Percentiles rank a stretch among this genome's conserved stretches.
Evolutionary conservation across 768 basidiomycete species (phyloP).

Genomic region (Panellus pusillus): DNA sequence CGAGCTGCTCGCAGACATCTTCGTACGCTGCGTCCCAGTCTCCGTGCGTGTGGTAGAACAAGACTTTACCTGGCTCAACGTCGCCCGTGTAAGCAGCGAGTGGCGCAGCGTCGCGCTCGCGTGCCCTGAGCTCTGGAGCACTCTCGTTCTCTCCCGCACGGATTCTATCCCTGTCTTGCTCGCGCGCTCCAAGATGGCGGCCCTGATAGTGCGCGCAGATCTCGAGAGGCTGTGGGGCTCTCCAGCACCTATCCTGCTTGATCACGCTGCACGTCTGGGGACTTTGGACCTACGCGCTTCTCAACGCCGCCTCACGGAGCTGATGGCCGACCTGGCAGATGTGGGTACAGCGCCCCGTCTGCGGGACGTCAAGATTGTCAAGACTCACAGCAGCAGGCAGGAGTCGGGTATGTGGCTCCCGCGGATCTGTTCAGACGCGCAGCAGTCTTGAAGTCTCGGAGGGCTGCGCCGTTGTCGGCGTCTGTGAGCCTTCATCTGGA

Average conservation of each 20-base stretch:
- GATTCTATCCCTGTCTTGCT: constrained; percentile 21
- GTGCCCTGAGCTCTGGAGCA: constrained; percentile 22
- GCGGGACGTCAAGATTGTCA: constrained; percentile 3
- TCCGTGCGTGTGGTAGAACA: not conserved
- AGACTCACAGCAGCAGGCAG: not conserved
- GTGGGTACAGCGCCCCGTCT: constrained; percentile 9
- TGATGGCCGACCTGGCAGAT: constrained; percentile 11
- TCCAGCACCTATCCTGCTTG: not conserved
- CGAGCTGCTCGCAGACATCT: constrained; percentile 21
- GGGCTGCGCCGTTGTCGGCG: not conserved
- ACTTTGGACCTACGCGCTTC: constrained; percentile 11
- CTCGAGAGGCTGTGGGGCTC: not conserved
- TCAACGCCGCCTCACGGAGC: not conserved
- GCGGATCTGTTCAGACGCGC: constrained; percentile 10
- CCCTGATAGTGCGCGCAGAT: constrained; percentile 17
- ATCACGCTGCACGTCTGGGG: constrained; percentile 12
- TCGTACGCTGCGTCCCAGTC: constrained; percentile 19
- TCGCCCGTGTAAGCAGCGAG: constrained; percentile 11
- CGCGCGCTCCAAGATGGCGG: constrained; percentile 14
- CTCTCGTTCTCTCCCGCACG: constrained; percentile 17
- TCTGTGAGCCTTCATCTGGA: constrained; percentile 11
- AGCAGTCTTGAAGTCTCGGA: not conserved
- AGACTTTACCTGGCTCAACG: constrained; percentile 19
- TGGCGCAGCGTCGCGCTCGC: constrained; percentile 20
- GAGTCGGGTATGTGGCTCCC: constrained; percentile 8